These are phyloP conservation scores for Polygonum aviculare DNA, from an alignment of 148 eudicot species.

Conservation along the genomic window DNA sequence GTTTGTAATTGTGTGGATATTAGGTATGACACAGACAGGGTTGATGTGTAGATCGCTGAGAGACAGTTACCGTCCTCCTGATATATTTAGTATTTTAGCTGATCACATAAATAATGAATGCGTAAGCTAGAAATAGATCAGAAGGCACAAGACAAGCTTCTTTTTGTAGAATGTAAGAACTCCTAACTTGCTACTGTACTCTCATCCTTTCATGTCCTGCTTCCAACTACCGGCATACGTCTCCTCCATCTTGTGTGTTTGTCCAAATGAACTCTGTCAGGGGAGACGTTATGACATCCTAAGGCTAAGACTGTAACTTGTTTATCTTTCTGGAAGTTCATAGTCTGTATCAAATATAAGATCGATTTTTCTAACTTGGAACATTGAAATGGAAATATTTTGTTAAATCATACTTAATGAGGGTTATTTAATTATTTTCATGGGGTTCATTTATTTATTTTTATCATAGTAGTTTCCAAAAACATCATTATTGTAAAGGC, in stretches of 20 bases:
- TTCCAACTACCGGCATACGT: background rate
- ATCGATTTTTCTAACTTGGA: background rate
- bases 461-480: too few species aligned
- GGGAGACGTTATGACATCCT: background rate
- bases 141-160: background rate
- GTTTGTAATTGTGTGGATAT: too few species aligned
- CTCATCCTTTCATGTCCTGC: background rate
- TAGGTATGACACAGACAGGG: too few species aligned
- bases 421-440: too few species aligned
- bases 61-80: background rate
- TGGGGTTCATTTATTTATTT: too few species aligned
- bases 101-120: background rate
- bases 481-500: too few species aligned
- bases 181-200: background rate
- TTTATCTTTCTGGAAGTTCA: background rate
- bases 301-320: background rate
- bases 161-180: background rate
- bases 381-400: too few species aligned
- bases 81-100: background rate
- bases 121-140: background rate
- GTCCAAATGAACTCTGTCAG: background rate
- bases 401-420: too few species aligned
- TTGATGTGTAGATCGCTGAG: background rate
- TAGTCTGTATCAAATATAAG: background rate
- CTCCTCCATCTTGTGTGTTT: background rate